Percentiles rank a stretch among this genome's conserved stretches.
Conservation (phyloP, 2,329 filamentous ascomycete genomes). For the Dryadomyces sulphureus region DNA sequence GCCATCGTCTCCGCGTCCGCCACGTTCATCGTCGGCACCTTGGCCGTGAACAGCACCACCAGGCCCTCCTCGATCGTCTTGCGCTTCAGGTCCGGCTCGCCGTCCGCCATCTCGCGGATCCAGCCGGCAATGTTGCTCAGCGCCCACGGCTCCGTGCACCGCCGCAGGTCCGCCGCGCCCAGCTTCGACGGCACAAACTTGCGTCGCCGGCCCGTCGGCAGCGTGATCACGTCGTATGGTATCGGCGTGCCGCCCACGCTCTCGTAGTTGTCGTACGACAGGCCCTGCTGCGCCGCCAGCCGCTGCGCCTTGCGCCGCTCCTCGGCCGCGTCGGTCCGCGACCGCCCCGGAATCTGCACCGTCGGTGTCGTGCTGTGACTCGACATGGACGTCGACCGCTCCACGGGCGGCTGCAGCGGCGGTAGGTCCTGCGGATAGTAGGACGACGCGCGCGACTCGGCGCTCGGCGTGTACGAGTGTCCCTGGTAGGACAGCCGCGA, state of each 20-base stretch:
- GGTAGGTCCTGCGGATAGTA: constrained; percentile 35
- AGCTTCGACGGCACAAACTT: constrained; percentile 80
- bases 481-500: constrained; percentile 33
- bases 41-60: constrained; percentile 78
- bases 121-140: constrained; percentile 75
- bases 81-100: constrained; percentile 74
- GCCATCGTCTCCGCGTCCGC: constrained; percentile 86
- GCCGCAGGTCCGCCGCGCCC: constrained; percentile 64
- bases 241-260: constrained; percentile 36
- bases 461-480: constrained; percentile 32
- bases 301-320: constrained; percentile 41
- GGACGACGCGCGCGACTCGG: constrained; percentile 26
- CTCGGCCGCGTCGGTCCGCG: constrained; percentile 84
- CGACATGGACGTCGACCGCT: constrained; percentile 68
- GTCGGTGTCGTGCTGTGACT: constrained; percentile 69
- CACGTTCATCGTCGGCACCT: constrained; percentile 96
- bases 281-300: constrained; percentile 31
- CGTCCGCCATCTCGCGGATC: constrained; percentile 80
- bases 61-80: constrained; percentile 78
- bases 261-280: constrained; percentile 42
- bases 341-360: constrained; percentile 69
- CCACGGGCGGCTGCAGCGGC: constrained; percentile 32
- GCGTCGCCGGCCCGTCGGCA: constrained; percentile 58
- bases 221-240: constrained; percentile 67
- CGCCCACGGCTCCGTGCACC: constrained; percentile 83